Percentiles rank a stretch among this genome's conserved stretches.
phyloP scores from a whole-genome alignment of 306 rosid species.

The Begonia fuchsioides region DNA sequence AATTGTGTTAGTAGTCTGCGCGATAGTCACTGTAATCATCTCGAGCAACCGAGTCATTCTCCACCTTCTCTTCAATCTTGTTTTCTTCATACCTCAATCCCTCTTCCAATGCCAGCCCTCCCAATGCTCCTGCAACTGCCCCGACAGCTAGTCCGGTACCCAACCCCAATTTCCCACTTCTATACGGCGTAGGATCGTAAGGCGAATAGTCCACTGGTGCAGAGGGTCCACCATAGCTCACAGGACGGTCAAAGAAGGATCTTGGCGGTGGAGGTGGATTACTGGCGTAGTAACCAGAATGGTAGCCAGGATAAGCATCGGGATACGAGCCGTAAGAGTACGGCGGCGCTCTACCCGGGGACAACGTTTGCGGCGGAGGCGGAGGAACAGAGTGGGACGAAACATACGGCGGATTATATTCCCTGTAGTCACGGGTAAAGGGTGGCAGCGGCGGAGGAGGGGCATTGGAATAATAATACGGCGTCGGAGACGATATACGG shows the following conservation, averaged over 20 bases:
- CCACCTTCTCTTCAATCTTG: constrained; percentile 48
- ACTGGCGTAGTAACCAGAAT: constrained; percentile 41
- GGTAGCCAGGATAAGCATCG: constrained; percentile 34
- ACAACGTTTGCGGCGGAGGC: constrained; percentile 6
- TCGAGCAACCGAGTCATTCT: constrained; percentile 27
- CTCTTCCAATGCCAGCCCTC: constrained; percentile 61
- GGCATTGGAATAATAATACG: constrained; percentile 19
- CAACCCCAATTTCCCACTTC: constrained; percentile 34
- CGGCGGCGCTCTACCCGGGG: constrained; percentile 19
- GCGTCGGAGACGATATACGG: constrained; percentile 24
- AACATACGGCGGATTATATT: constrained; percentile 29
- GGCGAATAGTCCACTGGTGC: constrained; percentile 58
- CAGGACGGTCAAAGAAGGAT: constrained; percentile 49
- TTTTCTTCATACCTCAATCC: no score
- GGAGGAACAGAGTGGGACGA: constrained; percentile 8
- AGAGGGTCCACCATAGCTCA: constrained; percentile 33
- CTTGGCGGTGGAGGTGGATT: constrained; percentile 51
- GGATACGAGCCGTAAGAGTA: constrained; percentile 43
- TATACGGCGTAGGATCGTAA: constrained; percentile 41
- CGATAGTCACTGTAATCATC: constrained; percentile 46
- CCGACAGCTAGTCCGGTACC: constrained; percentile 66
- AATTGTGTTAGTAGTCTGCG: constrained; percentile 12
- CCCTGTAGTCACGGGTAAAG: constrained; percentile 37
- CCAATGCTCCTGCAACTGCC: constrained; percentile 56
- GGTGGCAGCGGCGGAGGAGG: constrained; percentile 20